Evolutionary conservation across 305 asterid genomes (phyloP), one percentile per base, ranked within the genome.

Genomic region (Solanum hybrid): DNA sequence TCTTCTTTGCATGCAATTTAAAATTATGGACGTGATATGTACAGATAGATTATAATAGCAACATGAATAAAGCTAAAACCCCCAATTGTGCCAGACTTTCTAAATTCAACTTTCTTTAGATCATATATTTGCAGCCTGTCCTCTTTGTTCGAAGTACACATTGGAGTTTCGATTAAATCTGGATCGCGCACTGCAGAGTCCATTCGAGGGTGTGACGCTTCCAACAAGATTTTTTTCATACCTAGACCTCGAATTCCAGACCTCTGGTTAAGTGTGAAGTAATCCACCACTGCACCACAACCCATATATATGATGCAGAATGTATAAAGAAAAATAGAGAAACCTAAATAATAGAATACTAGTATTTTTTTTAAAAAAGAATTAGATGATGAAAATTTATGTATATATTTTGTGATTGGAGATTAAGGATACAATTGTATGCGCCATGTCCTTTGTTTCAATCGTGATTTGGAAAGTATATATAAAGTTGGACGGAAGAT

Each of bases 161-260:
- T 40, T 42, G 57, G 57, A 42, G 57, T 42, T 42, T 42, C 0
- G 1, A 42, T 42, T 42, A 42, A 42, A 42, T 42, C 0, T 1
- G 6, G 0, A 42, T 42, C 2, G 6, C 2, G 2, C 18, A 42
- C n/a, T n/a, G n/a, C 0, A 42, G 6, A 0, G 1, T 42, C 18
- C 18, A 42, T 42, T 42, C 0, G 57, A 42, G 57, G 18, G 57
- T 40, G 46, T 40, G 18, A 42, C 18, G 2, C 57, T 42, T 1
- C 5, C 57, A 42, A 42, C 6, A 42, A 42, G 57, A 42, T 12
- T 42, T 12, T 4, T 42, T 13, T 2, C 20, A 42, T 42, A 42
- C 0, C 3, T 7, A 42, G 3, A 13, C 7, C 18, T 42, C 7
- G 61, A 42, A 42, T 0, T 0, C 20, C 0, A 42, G 20, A 42